Conservation (phyloP, 1,284 basidiomycete genomes). For the Heterobasidion parviporum region DNA sequence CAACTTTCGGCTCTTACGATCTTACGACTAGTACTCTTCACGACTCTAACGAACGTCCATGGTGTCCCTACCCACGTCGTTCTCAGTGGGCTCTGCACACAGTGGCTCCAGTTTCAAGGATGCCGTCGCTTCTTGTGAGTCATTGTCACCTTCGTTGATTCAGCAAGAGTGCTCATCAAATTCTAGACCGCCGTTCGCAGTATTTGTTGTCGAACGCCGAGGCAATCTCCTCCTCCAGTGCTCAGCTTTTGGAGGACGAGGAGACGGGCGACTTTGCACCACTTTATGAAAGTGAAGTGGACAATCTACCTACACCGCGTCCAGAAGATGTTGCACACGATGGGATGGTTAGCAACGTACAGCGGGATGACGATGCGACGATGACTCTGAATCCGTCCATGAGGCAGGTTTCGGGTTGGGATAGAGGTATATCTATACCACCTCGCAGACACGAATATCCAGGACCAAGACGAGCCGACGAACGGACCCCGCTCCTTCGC, state of each 20-base stretch:
- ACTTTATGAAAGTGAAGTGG: constrained; percentile 24
- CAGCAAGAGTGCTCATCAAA: constrained; percentile 2
- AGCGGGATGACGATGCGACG: constrained; percentile 37
- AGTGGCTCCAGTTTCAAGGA: constrained; percentile 47
- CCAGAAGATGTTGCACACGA: constrained; percentile 18
- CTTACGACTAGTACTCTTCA: constrained; percentile 9
- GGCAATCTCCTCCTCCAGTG: constrained; percentile 39
- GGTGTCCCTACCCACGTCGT: constrained; percentile 34
- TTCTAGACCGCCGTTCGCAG: constrained; percentile 54
- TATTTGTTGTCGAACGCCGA: constrained; percentile 53
- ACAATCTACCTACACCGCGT: constrained; percentile 19
- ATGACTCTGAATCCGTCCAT: background rate
- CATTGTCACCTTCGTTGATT: constrained; percentile 8
- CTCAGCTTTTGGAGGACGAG: constrained; percentile 27
- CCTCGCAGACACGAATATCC: constrained; percentile 1
- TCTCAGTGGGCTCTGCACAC: constrained; percentile 43
- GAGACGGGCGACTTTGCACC: constrained; percentile 21
- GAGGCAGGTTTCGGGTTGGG: background rate
- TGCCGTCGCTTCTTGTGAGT: constrained; percentile 37
- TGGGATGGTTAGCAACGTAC: constrained; percentile 29
- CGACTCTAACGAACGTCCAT: constrained; percentile 16
- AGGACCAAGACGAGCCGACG: constrained; percentile 14
- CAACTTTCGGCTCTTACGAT: background rate
- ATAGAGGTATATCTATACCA: background rate
- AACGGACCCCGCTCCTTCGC: constrained; percentile 32